Conservation (phyloP, 108 stramenopile genomes). For the Skeletonema potamos region DNA sequence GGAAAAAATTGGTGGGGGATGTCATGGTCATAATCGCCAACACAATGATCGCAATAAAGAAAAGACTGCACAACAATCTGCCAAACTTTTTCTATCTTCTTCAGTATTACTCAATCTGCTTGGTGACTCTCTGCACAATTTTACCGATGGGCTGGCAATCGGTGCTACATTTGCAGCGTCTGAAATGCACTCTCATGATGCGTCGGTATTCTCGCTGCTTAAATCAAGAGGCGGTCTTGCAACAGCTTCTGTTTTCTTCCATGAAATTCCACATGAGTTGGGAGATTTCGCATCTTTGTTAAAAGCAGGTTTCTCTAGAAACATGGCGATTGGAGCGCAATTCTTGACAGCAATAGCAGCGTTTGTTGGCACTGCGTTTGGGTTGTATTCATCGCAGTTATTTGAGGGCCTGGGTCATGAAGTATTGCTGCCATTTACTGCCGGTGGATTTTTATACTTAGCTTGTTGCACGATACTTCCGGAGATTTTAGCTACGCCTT, state of each 20-base stretch:
- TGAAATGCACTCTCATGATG: constrained; percentile 13
- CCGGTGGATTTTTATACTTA: constrained; percentile 90
- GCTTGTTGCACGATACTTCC: constrained; percentile 78
- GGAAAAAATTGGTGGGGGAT: constrained; percentile 2
- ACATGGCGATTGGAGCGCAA: constrained; percentile 79
- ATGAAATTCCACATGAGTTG: constrained; percentile 91
- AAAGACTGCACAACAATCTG: constrained; percentile 7
- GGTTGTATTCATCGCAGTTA: constrained; percentile 45
- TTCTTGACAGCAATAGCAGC: constrained; percentile 87
- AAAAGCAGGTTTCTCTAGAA: constrained; percentile 66
- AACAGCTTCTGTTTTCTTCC: constrained; percentile 79
- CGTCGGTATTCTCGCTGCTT: constrained; percentile 45
- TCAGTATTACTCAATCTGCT: constrained; percentile 75
- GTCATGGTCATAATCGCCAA: constrained; percentile 36
- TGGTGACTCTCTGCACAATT: constrained; percentile 88
- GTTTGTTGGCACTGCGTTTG: constrained; percentile 76
- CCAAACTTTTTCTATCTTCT: constrained; percentile 35
- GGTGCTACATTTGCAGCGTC: constrained; percentile 74
- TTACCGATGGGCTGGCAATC: constrained; percentile 83
- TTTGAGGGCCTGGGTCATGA: constrained; percentile 49
- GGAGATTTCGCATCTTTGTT: constrained; percentile 88
- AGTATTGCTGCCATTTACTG: constrained; percentile 65
- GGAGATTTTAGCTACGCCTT: constrained; percentile 61
- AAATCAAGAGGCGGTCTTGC: constrained; percentile 74
- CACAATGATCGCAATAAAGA: constrained; percentile 13